phyloP scores from a whole-genome alignment of 2,329 filamentous ascomycete genomes.

The Zymoseptoria brevis region DNA sequence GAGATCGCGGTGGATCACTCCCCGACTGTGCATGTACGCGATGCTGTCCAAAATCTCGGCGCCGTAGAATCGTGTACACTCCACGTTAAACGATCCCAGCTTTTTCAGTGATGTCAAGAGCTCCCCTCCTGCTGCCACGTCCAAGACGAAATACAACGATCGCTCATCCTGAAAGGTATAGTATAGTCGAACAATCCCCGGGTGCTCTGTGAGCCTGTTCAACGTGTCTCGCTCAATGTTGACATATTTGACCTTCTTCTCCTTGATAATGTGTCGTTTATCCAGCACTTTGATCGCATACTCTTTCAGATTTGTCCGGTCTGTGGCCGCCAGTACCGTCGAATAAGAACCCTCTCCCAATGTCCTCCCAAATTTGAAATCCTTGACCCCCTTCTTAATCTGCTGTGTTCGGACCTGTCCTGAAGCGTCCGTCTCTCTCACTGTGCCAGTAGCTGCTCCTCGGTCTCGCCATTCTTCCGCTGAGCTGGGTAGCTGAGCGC shows the following conservation, averaged over 20 bases:
- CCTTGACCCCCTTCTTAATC: conserved; percentile 93
- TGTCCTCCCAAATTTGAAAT: conserved; percentile 87
- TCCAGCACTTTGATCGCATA: conserved; percentile 98
- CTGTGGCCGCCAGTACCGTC: conserved; percentile 85
- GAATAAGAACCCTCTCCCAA: conserved; percentile 97
- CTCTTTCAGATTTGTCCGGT: conserved; percentile 87
- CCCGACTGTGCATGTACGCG: conserved; percentile 94
- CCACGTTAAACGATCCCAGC: conserved; percentile 86
- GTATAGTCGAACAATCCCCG: conserved; percentile 90
- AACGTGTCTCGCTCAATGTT: conserved; percentile 99
- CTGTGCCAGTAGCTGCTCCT: conserved; percentile 76
- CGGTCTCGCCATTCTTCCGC: conserved; percentile 89
- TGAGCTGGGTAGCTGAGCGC: conserved; percentile 55
- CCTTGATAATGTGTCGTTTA: conserved; percentile 98
- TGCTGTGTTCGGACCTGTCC: conserved; percentile 74
- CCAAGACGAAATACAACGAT: conserved; percentile 92
- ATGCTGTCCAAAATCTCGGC: conserved; percentile 95
- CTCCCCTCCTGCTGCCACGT: conserved; percentile 86
- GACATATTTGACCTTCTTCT: conserved; percentile 99
- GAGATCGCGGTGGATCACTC: conserved; percentile 91
- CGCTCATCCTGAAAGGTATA: conserved; percentile 98
- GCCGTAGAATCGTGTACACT: conserved; percentile 88
- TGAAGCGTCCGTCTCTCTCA: conserved; percentile 69
- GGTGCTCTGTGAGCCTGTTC: conserved; percentile 91
- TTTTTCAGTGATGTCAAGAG: conserved; percentile 88